Conservation (phyloP, 176 grass and related monocot species). For the Ensete glaucum region DNA sequence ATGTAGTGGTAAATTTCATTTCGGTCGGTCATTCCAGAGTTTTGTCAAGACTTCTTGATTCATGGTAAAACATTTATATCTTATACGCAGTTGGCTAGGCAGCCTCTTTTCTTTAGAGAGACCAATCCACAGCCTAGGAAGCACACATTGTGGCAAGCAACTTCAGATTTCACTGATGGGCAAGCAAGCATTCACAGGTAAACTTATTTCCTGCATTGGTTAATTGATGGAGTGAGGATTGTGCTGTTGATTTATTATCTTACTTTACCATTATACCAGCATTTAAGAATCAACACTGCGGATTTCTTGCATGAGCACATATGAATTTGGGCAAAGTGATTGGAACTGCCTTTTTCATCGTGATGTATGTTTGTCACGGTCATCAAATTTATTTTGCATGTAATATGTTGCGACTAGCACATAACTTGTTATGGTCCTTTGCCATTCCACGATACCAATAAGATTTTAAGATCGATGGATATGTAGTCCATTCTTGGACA, state of each 20-base stretch:
- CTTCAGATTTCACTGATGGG: conserved; percentile 72
- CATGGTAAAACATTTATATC: background rate
- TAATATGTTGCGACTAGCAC: no score
- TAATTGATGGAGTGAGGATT: background rate
- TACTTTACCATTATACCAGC: background rate
- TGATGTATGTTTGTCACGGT: no score
- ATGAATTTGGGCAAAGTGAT: no score
- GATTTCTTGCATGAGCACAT: no score
- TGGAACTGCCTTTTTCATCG: no score
- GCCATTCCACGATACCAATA: no score
- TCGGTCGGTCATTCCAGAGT: conserved; percentile 3
- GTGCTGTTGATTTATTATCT: background rate
- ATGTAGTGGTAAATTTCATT: conserved; percentile 44
- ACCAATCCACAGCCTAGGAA: conserved; percentile 79
- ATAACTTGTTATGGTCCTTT: no score
- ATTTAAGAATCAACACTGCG: no score
- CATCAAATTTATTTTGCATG: no score
- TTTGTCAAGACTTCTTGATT: background rate
- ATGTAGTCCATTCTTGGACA: no score
- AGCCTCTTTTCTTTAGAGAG: conserved; percentile 73
- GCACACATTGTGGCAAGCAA: conserved; percentile 61
- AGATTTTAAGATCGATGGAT: no score
- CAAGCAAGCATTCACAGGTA: conserved; percentile 61
- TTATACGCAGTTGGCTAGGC: conserved; percentile 45
- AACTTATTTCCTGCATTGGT: background rate